phyloP scores from a whole-genome alignment of 225 moss, liverwort and hornwort species.

The Pseudoscleropodium purum region DNA sequence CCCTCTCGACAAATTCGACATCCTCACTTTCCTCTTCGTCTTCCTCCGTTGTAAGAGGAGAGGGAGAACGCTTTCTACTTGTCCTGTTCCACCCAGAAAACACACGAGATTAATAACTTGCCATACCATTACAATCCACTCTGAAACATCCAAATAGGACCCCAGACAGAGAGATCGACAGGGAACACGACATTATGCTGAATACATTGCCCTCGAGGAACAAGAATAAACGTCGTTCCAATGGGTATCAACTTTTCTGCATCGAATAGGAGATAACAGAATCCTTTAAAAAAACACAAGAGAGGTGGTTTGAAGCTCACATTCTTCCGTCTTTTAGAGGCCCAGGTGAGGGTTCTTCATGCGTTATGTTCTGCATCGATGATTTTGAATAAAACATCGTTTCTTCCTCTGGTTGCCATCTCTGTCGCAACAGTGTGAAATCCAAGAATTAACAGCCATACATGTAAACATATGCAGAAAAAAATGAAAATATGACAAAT shows the following conservation, averaged over 20 bases:
- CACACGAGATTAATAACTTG: neutral
- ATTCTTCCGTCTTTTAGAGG: constrained; percentile 2
- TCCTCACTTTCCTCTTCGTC: constrained; percentile 23
- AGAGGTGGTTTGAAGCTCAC: constrained; percentile 10
- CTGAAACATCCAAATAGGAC: neutral
- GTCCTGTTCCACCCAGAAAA: constrained; percentile 5
- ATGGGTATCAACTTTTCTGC: neutral
- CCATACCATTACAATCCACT: neutral
- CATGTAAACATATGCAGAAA: neutral
- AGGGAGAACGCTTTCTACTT: constrained; percentile 5
- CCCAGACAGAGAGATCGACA: neutral
- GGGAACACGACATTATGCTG: neutral
- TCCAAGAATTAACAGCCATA: neutral
- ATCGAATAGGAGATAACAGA: neutral
- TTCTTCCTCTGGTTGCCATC: constrained; percentile 49
- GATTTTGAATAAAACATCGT: constrained; percentile 7
- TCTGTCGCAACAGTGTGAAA: constrained; percentile 13
- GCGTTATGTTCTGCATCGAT: neutral
- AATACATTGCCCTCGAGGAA: neutral
- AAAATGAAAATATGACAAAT: neutral
- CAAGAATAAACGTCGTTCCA: neutral
- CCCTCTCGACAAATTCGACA: neutral
- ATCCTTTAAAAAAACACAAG: neutral
- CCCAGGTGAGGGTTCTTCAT: neutral
- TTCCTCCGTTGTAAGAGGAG: neutral